Percentiles rank a stretch among this genome's conserved stretches.
phyloP scores from a whole-genome alignment of 192 early-diverging fungal genomes.

The Backusella psychrophila region DNA sequence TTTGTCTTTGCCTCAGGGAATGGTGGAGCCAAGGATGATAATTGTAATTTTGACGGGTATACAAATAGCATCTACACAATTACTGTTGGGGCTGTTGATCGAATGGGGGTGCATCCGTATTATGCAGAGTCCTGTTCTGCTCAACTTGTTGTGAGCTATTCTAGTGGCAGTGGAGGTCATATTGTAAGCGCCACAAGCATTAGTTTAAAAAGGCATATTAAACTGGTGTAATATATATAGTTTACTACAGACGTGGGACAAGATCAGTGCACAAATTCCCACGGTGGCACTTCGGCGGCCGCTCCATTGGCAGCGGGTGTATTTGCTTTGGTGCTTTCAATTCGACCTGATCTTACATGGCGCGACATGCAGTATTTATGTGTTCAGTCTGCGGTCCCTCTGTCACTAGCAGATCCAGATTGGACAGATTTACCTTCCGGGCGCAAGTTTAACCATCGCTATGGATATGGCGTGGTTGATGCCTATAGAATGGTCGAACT shows the following conservation, averaged over 20 bases:
- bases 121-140: slow-evolving; percentile 91
- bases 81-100: slow-evolving; percentile 86
- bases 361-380: slow-evolving; percentile 89
- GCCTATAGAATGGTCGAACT: slow-evolving; percentile 77
- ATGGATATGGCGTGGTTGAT: slow-evolving; percentile 91
- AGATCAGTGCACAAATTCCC: slow-evolving; percentile 67
- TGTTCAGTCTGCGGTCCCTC: slow-evolving; percentile 72
- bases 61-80: slow-evolving; percentile 96
- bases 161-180: slow-evolving; percentile 68
- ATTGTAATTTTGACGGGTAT: slow-evolving; percentile 97
- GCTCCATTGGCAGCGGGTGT: slow-evolving; percentile 92
- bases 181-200: slow-evolving; percentile 69
- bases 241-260: slow-evolving; percentile 85
- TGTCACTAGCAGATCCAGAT: slow-evolving; percentile 64
- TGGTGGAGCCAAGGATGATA: slow-evolving; percentile 76
- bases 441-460: slow-evolving; percentile 87
- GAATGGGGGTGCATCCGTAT: slow-evolving; percentile 69
- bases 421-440: slow-evolving; percentile 73
- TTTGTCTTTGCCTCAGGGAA: slow-evolving; percentile 96
- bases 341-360: slow-evolving; percentile 94
- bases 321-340: slow-evolving; percentile 79
- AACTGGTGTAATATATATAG: slow-evolving; percentile 32
- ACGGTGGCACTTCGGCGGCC: slow-evolving; percentile 95
- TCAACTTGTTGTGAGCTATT: slow-evolving; percentile 86
- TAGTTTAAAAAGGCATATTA: slow-evolving; percentile 49